Evolutionary conservation across 2,329 filamentous ascomycete species (phyloP).

Genomic region (Neofusicoccum laricinum): DNA sequence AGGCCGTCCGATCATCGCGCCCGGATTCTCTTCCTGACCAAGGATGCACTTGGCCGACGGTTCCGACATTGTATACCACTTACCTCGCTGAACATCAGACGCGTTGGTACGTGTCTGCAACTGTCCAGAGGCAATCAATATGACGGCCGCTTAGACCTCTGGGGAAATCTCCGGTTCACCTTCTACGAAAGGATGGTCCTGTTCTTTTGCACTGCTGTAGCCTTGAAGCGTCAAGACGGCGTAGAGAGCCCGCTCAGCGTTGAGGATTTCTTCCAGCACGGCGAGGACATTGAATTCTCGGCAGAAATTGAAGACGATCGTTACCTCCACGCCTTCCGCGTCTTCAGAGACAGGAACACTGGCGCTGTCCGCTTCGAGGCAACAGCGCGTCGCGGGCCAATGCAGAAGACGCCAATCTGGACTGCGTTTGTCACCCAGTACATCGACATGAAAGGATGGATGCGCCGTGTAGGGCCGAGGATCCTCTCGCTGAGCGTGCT

Average conservation of each 20-base stretch:
- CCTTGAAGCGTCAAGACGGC: slow-evolving; percentile 57
- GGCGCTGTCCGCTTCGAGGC: slow-evolving; percentile 56
- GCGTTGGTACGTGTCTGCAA: slow-evolving; percentile 40
- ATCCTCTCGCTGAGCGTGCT: slow-evolving; percentile 51
- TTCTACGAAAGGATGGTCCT: slow-evolving; percentile 58
- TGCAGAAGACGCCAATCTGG: slow-evolving; percentile 58
- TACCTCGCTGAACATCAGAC: slow-evolving; percentile 44
- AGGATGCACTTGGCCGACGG: slow-evolving; percentile 38
- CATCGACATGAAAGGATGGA: slow-evolving; percentile 47
- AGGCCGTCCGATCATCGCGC: slow-evolving; percentile 50
- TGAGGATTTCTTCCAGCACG: slow-evolving; percentile 48
- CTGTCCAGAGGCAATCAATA: slow-evolving; percentile 38
- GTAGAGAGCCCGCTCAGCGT: slow-evolving; percentile 38
- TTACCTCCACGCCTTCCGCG: slow-evolving; percentile 53
- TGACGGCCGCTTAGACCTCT: slow-evolving; percentile 46
- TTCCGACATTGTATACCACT: slow-evolving; percentile 50
- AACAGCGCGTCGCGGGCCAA: slow-evolving; percentile 51
- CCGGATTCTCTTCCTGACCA: slow-evolving; percentile 52
- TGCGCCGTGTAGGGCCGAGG: slow-evolving; percentile 40
- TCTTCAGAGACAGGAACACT: slow-evolving; percentile 52
- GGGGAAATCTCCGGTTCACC: slow-evolving; percentile 55
- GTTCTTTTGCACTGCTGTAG: slow-evolving; percentile 56
- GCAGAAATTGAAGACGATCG: slow-evolving; percentile 52
- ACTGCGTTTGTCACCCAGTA: slow-evolving; percentile 55
- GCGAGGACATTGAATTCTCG: slow-evolving; percentile 46